phyloP scores from a whole-genome alignment of 1,284 basidiomycete genomes.

The Amylostereum areolatum region DNA sequence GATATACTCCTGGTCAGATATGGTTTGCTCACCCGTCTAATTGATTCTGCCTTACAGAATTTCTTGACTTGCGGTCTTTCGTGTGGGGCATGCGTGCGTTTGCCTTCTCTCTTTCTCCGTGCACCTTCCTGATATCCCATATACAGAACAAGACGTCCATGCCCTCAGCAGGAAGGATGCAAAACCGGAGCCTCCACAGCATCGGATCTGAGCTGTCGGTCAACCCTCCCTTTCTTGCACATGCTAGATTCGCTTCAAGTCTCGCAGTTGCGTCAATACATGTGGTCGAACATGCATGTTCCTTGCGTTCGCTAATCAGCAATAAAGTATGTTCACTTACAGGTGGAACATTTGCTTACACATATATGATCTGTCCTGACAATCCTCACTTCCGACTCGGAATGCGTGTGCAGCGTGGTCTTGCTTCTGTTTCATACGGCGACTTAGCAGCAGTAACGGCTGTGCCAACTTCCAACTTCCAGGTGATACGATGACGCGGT shows the following conservation, averaged over 20 bases:
- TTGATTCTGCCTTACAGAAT: slow-evolving; percentile 40
- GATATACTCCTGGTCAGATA: slow-evolving; percentile 18
- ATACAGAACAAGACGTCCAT: slow-evolving; percentile 74
- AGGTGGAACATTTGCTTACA: too few relatives aligned
- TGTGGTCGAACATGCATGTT: too few relatives aligned
- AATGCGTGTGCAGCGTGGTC: too few relatives aligned
- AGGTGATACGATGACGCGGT: too few relatives aligned
- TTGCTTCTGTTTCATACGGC: too few relatives aligned
- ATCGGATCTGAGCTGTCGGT: slow-evolving; percentile 8
- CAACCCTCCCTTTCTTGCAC: neutral
- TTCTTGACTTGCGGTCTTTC: slow-evolving; percentile 69
- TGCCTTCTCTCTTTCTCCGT: neutral
- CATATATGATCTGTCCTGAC: too few relatives aligned
- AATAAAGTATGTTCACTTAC: too few relatives aligned
- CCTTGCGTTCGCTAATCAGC: too few relatives aligned
- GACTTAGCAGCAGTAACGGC: too few relatives aligned
- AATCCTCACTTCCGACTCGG: too few relatives aligned
- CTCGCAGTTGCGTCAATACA: too few relatives aligned
- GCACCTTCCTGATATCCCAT: slow-evolving; percentile 5
- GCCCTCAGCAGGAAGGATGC: slow-evolving; percentile 62
- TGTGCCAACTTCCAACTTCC: too few relatives aligned
- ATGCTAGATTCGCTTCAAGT: neutral
- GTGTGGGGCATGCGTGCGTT: slow-evolving; percentile 82
- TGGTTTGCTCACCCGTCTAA: slow-evolving; percentile 1
- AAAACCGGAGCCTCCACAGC: slow-evolving; percentile 1